phyloP scores from a whole-genome alignment of 1,284 basidiomycete species.

The Sanghuangporus baumii region DNA sequence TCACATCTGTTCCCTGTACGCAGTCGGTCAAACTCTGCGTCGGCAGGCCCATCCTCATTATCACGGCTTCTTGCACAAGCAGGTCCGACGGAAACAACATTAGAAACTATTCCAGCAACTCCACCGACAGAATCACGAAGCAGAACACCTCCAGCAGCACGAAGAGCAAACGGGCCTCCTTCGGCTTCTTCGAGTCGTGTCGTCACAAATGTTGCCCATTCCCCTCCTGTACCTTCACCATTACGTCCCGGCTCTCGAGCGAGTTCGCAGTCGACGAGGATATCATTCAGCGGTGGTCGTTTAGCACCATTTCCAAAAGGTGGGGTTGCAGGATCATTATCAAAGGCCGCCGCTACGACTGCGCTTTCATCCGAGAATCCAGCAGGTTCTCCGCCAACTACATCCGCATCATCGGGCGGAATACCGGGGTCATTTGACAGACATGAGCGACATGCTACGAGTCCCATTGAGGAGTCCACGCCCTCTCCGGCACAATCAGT shows the following conservation, averaged over 20 bases:
- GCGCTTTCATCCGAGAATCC: conserved; percentile 18
- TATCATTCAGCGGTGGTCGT: conserved; percentile 18
- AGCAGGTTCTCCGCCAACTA: conserved; percentile 10
- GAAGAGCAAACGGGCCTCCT: conserved; percentile 1
- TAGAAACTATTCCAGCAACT: conserved; percentile 17
- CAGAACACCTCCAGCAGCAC: conserved; percentile 13
- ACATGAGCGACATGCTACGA: conserved; percentile 1
- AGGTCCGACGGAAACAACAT: background rate
- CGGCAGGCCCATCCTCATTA: conserved; percentile 18
- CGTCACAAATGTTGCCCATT: conserved; percentile 8
- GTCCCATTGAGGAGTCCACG: conserved; percentile 8
- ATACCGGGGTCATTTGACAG: background rate
- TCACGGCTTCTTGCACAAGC: conserved; percentile 17
- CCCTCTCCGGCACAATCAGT: conserved; percentile 17
- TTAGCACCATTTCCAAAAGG: conserved; percentile 16
- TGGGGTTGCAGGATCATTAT: background rate
- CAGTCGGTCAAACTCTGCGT: conserved; percentile 17
- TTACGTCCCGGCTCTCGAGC: conserved; percentile 17
- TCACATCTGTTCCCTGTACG: conserved; percentile 19
- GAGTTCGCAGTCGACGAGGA: conserved; percentile 12
- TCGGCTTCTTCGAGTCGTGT: conserved; percentile 12
- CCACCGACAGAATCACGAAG: conserved; percentile 7
- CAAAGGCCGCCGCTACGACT: conserved; percentile 17
- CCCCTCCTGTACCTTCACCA: conserved; percentile 15
- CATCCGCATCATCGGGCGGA: conserved; percentile 5